phyloP scores from a whole-genome alignment of 108 stramenopile species.

The Pseudonitzschia multiseries region DNA sequence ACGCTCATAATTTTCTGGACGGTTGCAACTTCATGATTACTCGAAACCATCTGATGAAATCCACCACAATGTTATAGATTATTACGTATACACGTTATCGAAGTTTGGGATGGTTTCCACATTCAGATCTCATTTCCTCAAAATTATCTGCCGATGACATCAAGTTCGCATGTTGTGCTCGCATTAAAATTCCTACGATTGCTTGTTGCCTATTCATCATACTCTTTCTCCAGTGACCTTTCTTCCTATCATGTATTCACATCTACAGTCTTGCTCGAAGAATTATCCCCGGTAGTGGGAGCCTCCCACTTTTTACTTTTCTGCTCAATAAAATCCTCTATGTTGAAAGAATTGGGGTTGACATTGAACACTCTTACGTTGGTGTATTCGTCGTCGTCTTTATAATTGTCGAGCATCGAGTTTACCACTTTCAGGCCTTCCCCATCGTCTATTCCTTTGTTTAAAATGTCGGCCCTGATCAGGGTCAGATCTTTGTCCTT shows the following conservation, averaged over 20 bases:
- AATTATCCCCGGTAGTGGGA: background rate
- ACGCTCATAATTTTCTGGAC: too few species aligned
- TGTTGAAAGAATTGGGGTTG: slow-evolving; percentile 67
- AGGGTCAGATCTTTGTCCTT: slow-evolving; percentile 57
- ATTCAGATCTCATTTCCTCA: too few species aligned
- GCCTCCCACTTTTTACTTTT: slow-evolving; percentile 63
- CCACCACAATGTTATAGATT: too few species aligned
- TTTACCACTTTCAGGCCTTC: slow-evolving; percentile 67
- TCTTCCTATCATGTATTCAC: background rate
- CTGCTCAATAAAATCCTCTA: slow-evolving; percentile 64
- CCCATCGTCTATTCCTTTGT: slow-evolving; percentile 65
- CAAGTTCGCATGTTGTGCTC: too few species aligned
- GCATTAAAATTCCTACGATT: too few species aligned
- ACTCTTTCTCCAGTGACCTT: background rate
- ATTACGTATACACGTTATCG: too few species aligned
- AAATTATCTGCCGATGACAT: too few species aligned
- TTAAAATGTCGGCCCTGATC: slow-evolving; percentile 77
- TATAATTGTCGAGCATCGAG: slow-evolving; percentile 56
- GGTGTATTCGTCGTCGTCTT: slow-evolving; percentile 52
- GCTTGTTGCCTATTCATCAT: too few species aligned
- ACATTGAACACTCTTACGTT: slow-evolving; percentile 73
- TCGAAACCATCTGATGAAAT: too few species aligned
- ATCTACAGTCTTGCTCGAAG: background rate
- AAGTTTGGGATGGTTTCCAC: too few species aligned
- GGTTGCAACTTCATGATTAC: too few species aligned